A percentile compares a stretch with the other conserved stretches of the same genome.
phyloP scores from a whole-genome alignment of 352 stramenopile species.

The Pythium dissotocum region DNA sequence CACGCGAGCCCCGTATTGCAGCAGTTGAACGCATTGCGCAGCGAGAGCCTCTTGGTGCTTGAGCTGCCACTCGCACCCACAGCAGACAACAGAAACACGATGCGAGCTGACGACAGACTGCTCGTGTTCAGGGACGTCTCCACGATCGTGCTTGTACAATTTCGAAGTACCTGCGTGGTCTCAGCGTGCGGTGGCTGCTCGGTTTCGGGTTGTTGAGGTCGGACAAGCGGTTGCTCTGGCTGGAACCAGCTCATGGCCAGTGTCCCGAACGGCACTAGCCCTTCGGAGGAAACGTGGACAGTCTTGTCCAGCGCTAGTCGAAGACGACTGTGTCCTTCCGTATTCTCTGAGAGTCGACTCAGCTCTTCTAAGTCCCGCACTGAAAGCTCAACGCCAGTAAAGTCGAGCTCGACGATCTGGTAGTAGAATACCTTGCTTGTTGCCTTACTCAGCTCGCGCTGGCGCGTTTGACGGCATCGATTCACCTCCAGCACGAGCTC shows the following conservation, averaged over 20 bases:
- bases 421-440: constrained; percentile 18
- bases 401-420: constrained; percentile 15
- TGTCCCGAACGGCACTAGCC: constrained; percentile 24
- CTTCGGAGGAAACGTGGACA: background rate
- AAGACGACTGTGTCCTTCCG: background rate
- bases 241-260: constrained; percentile 36
- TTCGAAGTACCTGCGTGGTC: constrained; percentile 5
- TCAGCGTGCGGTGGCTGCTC: background rate
- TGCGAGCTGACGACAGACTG: constrained; percentile 26
- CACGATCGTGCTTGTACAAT: background rate
- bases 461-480: background rate
- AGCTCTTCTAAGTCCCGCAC: background rate
- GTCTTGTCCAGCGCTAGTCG: constrained; percentile 35
- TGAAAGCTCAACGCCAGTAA: constrained; percentile 8
- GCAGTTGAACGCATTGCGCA: constrained; percentile 29
- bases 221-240: background rate
- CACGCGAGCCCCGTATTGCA: constrained; percentile 30
- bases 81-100: constrained; percentile 47
- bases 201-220: background rate
- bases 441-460: constrained; percentile 14
- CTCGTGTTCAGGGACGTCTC: constrained; percentile 36
- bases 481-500: constrained; percentile 8
- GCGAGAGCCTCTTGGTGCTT: constrained; percentile 27
- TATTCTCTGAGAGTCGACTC: background rate
- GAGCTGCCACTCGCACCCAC: constrained; percentile 11